phyloP scores from a whole-genome alignment of 2,329 filamentous ascomycete genomes.

The Hypoxylon sp. region DNA sequence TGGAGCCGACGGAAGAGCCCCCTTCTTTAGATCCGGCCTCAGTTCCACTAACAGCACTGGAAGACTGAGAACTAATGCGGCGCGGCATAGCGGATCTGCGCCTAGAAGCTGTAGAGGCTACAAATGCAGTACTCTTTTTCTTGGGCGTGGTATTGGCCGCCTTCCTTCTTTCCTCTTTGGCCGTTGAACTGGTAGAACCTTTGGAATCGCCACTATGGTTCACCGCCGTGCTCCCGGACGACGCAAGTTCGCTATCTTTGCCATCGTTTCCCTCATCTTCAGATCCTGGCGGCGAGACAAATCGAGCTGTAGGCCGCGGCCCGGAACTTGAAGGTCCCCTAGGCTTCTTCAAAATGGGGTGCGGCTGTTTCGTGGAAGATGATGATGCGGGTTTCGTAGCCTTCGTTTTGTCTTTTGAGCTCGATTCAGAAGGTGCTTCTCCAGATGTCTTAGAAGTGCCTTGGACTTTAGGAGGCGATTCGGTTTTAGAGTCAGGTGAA shows the following conservation, averaged over 20 bases:
- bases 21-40: slow-evolving; percentile 56
- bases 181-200: slow-evolving; percentile 41
- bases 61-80: slow-evolving; percentile 65
- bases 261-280: slow-evolving; percentile 59
- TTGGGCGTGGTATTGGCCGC: slow-evolving; percentile 47
- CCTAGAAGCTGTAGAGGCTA: slow-evolving; percentile 62
- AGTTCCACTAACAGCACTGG: slow-evolving; percentile 53
- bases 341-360: slow-evolving; percentile 74
- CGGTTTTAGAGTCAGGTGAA: slow-evolving; percentile 45
- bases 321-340: slow-evolving; percentile 68
- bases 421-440: slow-evolving; percentile 42
- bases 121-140: slow-evolving; percentile 59
- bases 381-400: slow-evolving; percentile 52
- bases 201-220: slow-evolving; percentile 51
- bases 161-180: slow-evolving; percentile 51
- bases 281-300: slow-evolving; percentile 68
- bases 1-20: slow-evolving; percentile 47
- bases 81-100: slow-evolving; percentile 63
- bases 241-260: slow-evolving; percentile 56
- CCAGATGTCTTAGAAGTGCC: slow-evolving; percentile 30
- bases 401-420: slow-evolving; percentile 44
- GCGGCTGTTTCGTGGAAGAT: slow-evolving; percentile 64
- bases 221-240: slow-evolving; percentile 59
- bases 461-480: slow-evolving; percentile 32
- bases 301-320: slow-evolving; percentile 73